Evolutionary conservation across 179 eudicot genomes (phyloP).

Genomic region (Patellifolia procumbens): DNA sequence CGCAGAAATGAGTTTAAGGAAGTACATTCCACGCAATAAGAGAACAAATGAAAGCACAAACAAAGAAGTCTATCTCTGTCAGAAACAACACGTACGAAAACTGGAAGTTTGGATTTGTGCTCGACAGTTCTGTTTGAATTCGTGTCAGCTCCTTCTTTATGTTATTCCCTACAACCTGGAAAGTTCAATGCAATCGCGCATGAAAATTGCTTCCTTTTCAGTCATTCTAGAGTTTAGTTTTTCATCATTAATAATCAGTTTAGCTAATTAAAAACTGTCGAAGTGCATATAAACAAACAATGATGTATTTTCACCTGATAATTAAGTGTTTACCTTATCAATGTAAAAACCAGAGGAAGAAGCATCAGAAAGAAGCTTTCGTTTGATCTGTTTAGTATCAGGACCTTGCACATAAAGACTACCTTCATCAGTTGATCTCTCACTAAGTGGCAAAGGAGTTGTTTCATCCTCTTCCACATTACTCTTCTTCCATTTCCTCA

Average conservation of each 20-base stretch:
- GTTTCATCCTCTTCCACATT: slow-evolving; percentile 62
- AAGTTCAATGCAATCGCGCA: not conserved
- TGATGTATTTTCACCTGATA: too few relatives aligned
- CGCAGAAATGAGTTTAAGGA: not conserved
- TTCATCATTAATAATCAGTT: too few relatives aligned
- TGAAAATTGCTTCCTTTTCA: not conserved
- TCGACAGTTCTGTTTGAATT: slow-evolving; percentile 57
- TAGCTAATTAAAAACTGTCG: too few relatives aligned
- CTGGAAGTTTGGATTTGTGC: slow-evolving; percentile 44
- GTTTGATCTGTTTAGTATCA: slow-evolving; percentile 52
- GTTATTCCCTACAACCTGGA: slow-evolving; percentile 69
- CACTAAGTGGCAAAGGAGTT: slow-evolving; percentile 42
- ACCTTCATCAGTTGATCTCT: slow-evolving; percentile 37
- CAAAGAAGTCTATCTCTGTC: not conserved
- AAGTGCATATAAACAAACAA: too few relatives aligned
- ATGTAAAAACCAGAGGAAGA: slow-evolving; percentile 69
- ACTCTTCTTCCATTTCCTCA: slow-evolving; percentile 66
- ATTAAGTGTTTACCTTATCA: slow-evolving; percentile 94
- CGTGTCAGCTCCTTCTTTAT: slow-evolving; percentile 69
- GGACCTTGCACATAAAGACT: slow-evolving; percentile 45
- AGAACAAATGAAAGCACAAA: not conserved
- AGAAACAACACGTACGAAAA: slow-evolving; percentile 55
- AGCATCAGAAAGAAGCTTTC: slow-evolving; percentile 58
- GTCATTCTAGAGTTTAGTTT: too few relatives aligned
- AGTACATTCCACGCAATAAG: not conserved